Conservation (phyloP, 257 asterid species). For the Buddleja alternifolia region DNA sequence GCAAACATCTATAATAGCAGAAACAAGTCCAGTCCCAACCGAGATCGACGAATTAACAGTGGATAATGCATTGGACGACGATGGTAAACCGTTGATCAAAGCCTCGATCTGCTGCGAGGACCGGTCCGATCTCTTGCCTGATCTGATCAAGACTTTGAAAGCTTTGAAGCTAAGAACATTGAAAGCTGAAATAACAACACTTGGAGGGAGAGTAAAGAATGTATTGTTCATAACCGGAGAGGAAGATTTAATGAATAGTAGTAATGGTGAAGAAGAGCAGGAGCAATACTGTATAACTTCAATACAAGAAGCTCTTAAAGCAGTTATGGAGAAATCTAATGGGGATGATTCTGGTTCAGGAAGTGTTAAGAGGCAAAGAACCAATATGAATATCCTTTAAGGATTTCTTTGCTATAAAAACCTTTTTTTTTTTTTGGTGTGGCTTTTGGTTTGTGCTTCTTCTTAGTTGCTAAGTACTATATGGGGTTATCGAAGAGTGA, state of each 20-base stretch:
- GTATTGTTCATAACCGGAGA: constrained; percentile 77
- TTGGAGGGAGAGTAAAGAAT: constrained; percentile 64
- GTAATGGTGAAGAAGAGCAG: constrained; percentile 26
- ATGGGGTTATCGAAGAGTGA: constrained; percentile 1
- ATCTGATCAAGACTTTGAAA: constrained; percentile 58
- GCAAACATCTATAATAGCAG: constrained; percentile 56
- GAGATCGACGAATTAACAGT: constrained; percentile 53
- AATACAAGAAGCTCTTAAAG: constrained; percentile 79
- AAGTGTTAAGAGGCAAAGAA: constrained; percentile 78
- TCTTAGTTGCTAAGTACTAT: not conserved
- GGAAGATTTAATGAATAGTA: constrained; percentile 28
- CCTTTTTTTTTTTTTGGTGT: constrained; percentile 24
- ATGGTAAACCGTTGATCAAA: constrained; percentile 46
- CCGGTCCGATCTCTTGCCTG: constrained; percentile 58
- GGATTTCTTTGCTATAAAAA: constrained; percentile 13
- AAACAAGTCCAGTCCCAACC: constrained; percentile 55
- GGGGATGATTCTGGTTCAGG: constrained; percentile 68
- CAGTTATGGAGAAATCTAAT: constrained; percentile 72
- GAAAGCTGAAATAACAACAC: constrained; percentile 64
- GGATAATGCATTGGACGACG: constrained; percentile 40
- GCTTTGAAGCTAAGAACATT: constrained; percentile 43
- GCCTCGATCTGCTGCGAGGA: constrained; percentile 74
- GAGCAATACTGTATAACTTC: constrained; percentile 52
- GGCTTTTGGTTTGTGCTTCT: constrained; percentile 38
- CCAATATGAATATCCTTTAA: constrained; percentile 58